Conservation (phyloP, 805 yeast genomes). For the Yamadazyma ubonensis region DNA sequence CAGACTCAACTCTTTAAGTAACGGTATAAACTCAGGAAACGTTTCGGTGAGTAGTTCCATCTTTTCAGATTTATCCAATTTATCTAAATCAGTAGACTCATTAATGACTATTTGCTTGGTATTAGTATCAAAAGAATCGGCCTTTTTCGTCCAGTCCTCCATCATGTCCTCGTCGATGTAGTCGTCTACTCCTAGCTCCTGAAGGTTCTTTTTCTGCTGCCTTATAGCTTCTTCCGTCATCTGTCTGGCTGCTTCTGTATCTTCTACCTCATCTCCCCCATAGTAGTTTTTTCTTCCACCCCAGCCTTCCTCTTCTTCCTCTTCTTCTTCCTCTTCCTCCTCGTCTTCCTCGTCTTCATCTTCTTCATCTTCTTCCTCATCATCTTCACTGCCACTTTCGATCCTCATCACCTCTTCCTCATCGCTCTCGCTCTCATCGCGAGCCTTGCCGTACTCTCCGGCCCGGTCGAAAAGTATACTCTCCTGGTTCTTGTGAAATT, state of each 20-base stretch:
- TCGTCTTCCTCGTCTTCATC: constrained; percentile 35
- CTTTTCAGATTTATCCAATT: constrained; percentile 53
- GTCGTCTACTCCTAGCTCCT: constrained; percentile 66
- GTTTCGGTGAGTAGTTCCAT: constrained; percentile 53
- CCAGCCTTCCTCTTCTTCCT: constrained; percentile 37
- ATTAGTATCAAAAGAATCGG: constrained; percentile 45
- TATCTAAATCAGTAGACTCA: constrained; percentile 29
- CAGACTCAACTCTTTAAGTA: constrained; percentile 56
- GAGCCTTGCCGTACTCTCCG: constrained; percentile 37
- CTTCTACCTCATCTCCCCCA: constrained; percentile 66
- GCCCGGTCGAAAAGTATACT: constrained; percentile 57
- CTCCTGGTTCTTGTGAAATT: constrained; percentile 60
- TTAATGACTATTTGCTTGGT: constrained; percentile 30
- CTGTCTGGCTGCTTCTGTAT: constrained; percentile 72
- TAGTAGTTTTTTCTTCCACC: constrained; percentile 51
- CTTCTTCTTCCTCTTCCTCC: constrained; percentile 27
- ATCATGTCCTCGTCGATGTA: constrained; percentile 67
- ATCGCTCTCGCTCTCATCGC: constrained; percentile 25
- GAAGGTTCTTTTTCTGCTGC: constrained; percentile 71
- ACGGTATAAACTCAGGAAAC: constrained; percentile 83
- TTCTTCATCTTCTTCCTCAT: constrained; percentile 47
- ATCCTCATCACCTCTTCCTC: constrained; percentile 49
- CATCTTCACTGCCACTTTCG: constrained; percentile 23
- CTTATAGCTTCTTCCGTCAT: constrained; percentile 87
- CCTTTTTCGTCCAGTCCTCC: constrained; percentile 71